Evolutionary conservation across 2,329 filamentous ascomycete genomes (phyloP).

Genomic region (Diaporthe sp.): DNA sequence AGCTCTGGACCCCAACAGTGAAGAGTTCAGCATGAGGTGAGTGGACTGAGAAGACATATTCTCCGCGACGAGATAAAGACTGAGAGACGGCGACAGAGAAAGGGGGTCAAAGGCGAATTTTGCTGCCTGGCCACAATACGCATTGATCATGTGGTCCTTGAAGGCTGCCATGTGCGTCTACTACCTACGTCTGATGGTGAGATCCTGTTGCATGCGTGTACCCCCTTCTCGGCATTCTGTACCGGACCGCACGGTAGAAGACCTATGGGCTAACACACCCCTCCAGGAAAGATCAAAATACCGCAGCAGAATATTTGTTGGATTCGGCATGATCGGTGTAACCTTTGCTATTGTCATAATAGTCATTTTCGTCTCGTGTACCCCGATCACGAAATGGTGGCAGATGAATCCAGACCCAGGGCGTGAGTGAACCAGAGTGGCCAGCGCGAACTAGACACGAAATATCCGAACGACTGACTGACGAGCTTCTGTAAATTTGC

Average conservation of each 20-base stretch:
- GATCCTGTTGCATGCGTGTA: constrained; percentile 19
- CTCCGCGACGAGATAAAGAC: background rate
- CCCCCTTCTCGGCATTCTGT: background rate
- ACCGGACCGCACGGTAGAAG: constrained; percentile 22
- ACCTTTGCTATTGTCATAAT: constrained; percentile 47
- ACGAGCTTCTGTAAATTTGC: constrained; percentile 24
- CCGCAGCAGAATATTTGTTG: constrained; percentile 19
- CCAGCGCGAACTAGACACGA: too few species aligned
- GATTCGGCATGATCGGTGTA: constrained; percentile 18
- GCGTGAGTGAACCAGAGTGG: constrained; percentile 19
- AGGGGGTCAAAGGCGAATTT: constrained; percentile 66
- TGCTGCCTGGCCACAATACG: constrained; percentile 67
- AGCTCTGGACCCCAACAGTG: constrained; percentile 54
- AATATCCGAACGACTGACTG: background rate
- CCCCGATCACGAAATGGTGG: constrained; percentile 39
- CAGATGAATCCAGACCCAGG: constrained; percentile 42
- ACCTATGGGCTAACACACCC: background rate
- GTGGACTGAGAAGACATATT: background rate
- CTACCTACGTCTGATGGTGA: constrained; percentile 62
- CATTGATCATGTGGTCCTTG: constrained; percentile 63
- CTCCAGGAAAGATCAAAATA: constrained; percentile 46
- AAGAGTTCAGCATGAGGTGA: constrained; percentile 52
- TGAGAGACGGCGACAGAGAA: constrained; percentile 51
- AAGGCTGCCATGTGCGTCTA: constrained; percentile 68
- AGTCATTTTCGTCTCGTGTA: constrained; percentile 37